phyloP scores from a whole-genome alignment of 495 filamentous ascomycete species.

The Bombardia bombarda region DNA sequence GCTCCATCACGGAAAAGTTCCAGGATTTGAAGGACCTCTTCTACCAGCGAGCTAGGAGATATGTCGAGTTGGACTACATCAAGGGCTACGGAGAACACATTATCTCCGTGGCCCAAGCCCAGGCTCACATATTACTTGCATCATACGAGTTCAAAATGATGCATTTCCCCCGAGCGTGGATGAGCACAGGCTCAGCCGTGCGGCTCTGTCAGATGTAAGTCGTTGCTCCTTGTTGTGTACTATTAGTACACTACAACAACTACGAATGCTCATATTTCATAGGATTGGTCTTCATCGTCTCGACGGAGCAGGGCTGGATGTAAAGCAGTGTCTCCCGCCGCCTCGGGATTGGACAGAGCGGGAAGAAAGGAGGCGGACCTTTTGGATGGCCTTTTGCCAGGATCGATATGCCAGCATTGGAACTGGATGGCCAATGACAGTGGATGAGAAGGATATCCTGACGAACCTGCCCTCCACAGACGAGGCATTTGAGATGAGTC shows the following conservation, averaged over 20 bases:
- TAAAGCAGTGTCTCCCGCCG: conserved; percentile 82
- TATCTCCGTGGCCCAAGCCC: conserved; percentile 72
- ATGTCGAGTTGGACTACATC: conserved; percentile 82
- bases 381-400: conserved; percentile 86
- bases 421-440: conserved; percentile 91
- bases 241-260: no score
- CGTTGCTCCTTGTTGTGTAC: no score
- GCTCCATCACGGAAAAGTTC: conserved; percentile 75
- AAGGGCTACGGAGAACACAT: conserved; percentile 86
- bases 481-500: conserved; percentile 78
- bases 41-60: conserved; percentile 82
- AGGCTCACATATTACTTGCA: conserved; percentile 72
- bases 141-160: conserved; percentile 95
- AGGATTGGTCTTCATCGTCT: conserved; percentile 83
- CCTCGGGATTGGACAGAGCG: conserved; percentile 88
- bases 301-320: conserved; percentile 79
- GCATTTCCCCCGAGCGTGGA: conserved; percentile 95
- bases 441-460: conserved; percentile 88
- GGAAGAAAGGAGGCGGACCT: conserved; percentile 85
- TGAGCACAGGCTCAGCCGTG: conserved; percentile 73
- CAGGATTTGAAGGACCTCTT: conserved; percentile 69
- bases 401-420: conserved; percentile 95
- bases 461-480: conserved; percentile 80
- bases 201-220: conserved; percentile 70
- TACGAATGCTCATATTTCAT: conserved; percentile 8